phyloP scores from a whole-genome alignment of 768 basidiomycete genomes.

The Serpula lacrymans region DNA sequence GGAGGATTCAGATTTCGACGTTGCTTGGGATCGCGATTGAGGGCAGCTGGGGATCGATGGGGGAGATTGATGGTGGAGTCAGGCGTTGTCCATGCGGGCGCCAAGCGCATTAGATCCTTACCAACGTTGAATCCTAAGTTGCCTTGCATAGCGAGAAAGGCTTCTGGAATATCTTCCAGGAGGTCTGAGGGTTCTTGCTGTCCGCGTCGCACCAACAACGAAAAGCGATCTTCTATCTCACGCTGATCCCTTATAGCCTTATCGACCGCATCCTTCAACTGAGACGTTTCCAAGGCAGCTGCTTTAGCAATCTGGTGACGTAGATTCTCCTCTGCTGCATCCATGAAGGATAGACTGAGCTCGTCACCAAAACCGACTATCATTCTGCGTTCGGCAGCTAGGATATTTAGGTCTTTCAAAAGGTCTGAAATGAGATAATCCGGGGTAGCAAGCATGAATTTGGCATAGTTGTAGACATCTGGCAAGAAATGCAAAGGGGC shows the following conservation, averaged over 20 bases:
- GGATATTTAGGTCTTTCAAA: slow-evolving; percentile 64
- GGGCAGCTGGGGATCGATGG: slow-evolving; percentile 7
- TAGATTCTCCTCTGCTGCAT: slow-evolving; percentile 73
- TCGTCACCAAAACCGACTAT: slow-evolving; percentile 70
- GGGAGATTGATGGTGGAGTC: too few relatives aligned
- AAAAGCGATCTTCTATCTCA: slow-evolving; percentile 47
- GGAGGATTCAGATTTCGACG: slow-evolving; percentile 83
- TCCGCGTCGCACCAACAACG: slow-evolving; percentile 11
- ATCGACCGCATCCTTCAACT: slow-evolving; percentile 62
- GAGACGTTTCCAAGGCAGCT: slow-evolving; percentile 64
- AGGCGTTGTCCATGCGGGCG: too few relatives aligned
- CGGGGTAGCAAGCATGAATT: slow-evolving; percentile 96
- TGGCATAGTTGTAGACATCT: slow-evolving; percentile 81
- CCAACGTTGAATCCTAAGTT: slow-evolving; percentile 11
- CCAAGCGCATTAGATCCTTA: too few relatives aligned
- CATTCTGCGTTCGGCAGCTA: slow-evolving; percentile 65
- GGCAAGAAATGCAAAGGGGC: slow-evolving; percentile 96
- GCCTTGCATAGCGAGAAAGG: slow-evolving; percentile 49
- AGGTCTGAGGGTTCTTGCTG: slow-evolving; percentile 16
- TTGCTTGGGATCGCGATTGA: slow-evolving; percentile 49
- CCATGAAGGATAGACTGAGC: slow-evolving; percentile 76
- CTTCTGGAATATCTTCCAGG: slow-evolving; percentile 49
- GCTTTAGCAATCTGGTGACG: slow-evolving; percentile 80
- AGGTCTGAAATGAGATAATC: slow-evolving; percentile 76
- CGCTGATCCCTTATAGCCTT: slow-evolving; percentile 55